Conservation (phyloP, 140 eudicot species). For the Erigeron philadelphicus region DNA sequence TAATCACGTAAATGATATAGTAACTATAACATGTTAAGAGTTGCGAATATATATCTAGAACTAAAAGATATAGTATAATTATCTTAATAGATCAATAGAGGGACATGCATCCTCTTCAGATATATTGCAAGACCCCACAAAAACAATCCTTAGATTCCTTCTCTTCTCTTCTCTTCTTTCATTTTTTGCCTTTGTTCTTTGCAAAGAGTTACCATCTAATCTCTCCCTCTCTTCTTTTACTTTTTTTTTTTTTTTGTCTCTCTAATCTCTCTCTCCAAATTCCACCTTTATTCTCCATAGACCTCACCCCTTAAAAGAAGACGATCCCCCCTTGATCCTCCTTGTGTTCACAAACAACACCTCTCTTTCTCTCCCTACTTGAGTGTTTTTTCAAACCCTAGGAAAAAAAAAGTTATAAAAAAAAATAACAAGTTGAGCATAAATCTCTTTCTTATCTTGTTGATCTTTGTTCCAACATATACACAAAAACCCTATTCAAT, state of each 20-base stretch:
- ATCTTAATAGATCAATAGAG: background rate
- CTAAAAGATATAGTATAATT: slow-evolving; percentile 15
- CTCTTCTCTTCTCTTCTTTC: slow-evolving; percentile 29
- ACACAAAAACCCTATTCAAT: slow-evolving; percentile 28
- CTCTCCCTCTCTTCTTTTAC: slow-evolving; percentile 34
- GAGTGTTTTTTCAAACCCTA: slow-evolving; percentile 31
- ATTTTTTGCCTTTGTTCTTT: slow-evolving; percentile 56
- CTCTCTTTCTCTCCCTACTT: slow-evolving; percentile 25
- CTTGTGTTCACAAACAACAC: slow-evolving; percentile 65
- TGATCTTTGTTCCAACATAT: slow-evolving; percentile 31
- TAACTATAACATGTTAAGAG: no score
- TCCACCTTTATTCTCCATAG: slow-evolving; percentile 67
- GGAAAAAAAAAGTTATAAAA: slow-evolving; percentile 8
- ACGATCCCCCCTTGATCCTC: slow-evolving; percentile 59
- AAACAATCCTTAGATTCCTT: slow-evolving; percentile 33
- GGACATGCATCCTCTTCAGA: slow-evolving; percentile 29
- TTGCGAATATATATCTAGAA: no score
- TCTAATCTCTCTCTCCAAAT: slow-evolving; percentile 30
- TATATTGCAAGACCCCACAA: slow-evolving; percentile 24
- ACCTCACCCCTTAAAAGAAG: slow-evolving; percentile 70
- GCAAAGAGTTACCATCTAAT: slow-evolving; percentile 68
- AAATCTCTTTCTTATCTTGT: slow-evolving; percentile 32
- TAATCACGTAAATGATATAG: no score
- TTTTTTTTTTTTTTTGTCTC: background rate
- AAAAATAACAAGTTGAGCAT: slow-evolving; percentile 12